phyloP scores from a whole-genome alignment of 352 stramenopile genomes.

The Stephanocyclus meneghinianus region DNA sequence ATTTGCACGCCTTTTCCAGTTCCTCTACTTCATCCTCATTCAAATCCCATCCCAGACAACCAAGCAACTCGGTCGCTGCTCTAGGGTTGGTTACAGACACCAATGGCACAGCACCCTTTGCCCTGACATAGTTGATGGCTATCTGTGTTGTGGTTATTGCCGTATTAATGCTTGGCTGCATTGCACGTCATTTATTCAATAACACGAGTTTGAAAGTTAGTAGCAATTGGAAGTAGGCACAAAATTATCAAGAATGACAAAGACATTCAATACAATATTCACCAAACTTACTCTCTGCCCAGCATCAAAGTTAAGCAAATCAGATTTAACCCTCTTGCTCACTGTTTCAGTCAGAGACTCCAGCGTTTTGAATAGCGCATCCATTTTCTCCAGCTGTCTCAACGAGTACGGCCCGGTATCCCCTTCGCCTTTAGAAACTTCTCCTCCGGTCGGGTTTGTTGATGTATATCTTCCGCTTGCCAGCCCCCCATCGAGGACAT shows the following conservation, averaged over 20 bases:
- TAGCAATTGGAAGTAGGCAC: neutral
- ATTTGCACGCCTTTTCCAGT: constrained; percentile 68
- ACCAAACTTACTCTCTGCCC: constrained; percentile 9
- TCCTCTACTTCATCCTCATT: constrained; percentile 77
- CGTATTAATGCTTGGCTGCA: constrained; percentile 65
- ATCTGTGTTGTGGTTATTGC: constrained; percentile 81
- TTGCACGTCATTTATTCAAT: neutral
- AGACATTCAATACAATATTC: neutral
- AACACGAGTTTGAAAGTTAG: neutral
- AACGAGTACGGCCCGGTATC: constrained; percentile 60
- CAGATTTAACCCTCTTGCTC: constrained; percentile 27
- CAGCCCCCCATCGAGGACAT: constrained; percentile 71
- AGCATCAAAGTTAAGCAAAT: constrained; percentile 24
- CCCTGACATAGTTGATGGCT: constrained; percentile 81
- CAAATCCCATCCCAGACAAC: constrained; percentile 79
- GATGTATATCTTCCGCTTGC: constrained; percentile 73
- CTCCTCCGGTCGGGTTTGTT: constrained; percentile 71
- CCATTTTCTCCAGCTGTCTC: constrained; percentile 66
- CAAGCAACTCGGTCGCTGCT: constrained; percentile 74
- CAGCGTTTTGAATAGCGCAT: constrained; percentile 62
- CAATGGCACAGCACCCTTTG: constrained; percentile 80
- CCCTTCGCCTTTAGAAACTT: constrained; percentile 40
- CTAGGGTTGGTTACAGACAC: constrained; percentile 66
- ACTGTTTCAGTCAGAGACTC: constrained; percentile 38
- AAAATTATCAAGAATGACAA: neutral